Evolutionary conservation across 129 eudicot genomes (phyloP).

Genomic region (Centaurea solstitialis): DNA sequence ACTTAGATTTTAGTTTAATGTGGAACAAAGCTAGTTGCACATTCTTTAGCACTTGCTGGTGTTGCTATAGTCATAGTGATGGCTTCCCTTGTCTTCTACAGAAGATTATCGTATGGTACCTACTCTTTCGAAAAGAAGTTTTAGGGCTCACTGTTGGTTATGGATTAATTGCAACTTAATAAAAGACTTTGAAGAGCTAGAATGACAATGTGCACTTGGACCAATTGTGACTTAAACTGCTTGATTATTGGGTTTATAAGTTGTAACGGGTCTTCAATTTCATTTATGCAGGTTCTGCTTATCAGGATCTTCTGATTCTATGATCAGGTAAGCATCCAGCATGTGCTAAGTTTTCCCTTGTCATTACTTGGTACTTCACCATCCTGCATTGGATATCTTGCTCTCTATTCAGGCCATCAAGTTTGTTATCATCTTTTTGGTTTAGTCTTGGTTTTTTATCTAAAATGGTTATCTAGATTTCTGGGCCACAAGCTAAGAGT

Average conservation of each 20-base stretch:
- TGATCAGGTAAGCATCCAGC: slow-evolving; percentile 73
- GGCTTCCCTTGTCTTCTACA: too few species aligned
- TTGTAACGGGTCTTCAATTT: slow-evolving; percentile 14
- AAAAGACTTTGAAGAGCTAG: not conserved
- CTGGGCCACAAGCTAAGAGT: not conserved
- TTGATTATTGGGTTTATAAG: not conserved
- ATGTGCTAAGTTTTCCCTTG: not conserved
- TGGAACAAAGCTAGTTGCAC: not conserved
- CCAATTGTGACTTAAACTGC: not conserved
- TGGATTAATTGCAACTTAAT: not conserved
- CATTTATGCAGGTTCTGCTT: slow-evolving; percentile 70
- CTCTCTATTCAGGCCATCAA: not conserved
- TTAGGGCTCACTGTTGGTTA: not conserved
- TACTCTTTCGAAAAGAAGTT: not conserved
- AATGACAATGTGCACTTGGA: not conserved
- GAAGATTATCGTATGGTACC: not conserved
- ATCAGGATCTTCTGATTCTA: slow-evolving; percentile 98
- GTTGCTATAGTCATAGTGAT: too few species aligned
- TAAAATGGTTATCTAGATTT: not conserved
- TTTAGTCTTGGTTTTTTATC: not conserved
- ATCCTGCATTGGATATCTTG: not conserved
- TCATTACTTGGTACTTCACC: not conserved
- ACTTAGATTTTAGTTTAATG: not conserved
- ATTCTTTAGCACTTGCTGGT: too few species aligned
- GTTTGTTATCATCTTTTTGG: not conserved